phyloP scores from a whole-genome alignment of 805 yeast genomes.

The Danielia reshetovae region DNA sequence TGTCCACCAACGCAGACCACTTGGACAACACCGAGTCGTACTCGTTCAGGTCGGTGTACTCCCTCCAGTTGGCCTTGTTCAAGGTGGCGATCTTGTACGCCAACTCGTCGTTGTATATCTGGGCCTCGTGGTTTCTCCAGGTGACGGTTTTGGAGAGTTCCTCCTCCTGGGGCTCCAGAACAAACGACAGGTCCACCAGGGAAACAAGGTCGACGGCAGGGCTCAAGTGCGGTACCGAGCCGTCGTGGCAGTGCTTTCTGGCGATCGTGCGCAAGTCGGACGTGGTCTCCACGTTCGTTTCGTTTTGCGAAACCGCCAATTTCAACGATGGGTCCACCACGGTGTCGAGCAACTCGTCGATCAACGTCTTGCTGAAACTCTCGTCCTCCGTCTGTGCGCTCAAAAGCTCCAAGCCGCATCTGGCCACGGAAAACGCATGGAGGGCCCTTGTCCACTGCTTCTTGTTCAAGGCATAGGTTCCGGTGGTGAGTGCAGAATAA shows the following conservation, averaged over 20 bases:
- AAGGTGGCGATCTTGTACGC: conserved; percentile 53
- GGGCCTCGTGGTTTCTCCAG: conserved; percentile 59
- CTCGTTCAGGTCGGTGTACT: conserved; percentile 35
- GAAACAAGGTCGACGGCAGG: conserved; percentile 40
- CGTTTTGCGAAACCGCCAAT: conserved; percentile 46
- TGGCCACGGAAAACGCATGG: conserved; percentile 52
- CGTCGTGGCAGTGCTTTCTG: conserved; percentile 37
- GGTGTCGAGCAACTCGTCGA: conserved; percentile 53
- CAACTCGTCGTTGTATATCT: conserved; percentile 64
- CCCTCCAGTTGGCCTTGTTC: conserved; percentile 22
- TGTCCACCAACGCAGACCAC: conserved; percentile 68
- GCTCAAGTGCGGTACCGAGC: conserved; percentile 27
- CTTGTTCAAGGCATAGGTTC: conserved; percentile 46
- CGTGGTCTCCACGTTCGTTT: conserved; percentile 16
- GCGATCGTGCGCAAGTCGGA: conserved; percentile 50
- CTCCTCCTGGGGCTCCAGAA: conserved; percentile 26
- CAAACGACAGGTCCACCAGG: conserved; percentile 32
- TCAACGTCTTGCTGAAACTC: conserved; percentile 33
- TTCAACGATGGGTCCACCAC: conserved; percentile 64
- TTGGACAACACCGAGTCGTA: conserved; percentile 56
- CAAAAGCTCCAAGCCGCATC: conserved; percentile 57
- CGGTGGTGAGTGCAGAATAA: conserved; percentile 48
- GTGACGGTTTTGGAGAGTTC: conserved; percentile 30
- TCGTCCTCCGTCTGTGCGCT: conserved; percentile 7
- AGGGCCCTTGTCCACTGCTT: conserved; percentile 56